Base-by-base conservation (phyloP, 768 basidiomycete genomes). In the Kwoniella sp. region DNA sequence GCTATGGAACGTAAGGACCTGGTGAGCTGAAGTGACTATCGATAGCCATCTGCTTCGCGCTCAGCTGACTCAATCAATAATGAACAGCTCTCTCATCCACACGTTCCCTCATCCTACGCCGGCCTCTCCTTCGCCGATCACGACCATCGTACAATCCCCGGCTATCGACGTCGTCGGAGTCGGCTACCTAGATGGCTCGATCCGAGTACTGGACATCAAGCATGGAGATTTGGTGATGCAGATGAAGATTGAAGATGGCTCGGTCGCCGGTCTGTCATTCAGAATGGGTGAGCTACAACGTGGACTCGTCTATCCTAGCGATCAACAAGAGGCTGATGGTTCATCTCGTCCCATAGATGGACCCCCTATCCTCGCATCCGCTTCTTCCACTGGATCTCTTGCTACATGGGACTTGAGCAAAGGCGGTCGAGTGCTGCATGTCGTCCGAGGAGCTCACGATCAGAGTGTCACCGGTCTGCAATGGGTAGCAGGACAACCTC, bases 131-230 rank as follows among this genome's bases (percentile, higher is more conserved):
- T 81, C 77, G 48, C 84, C 90, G 9, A 86, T 98, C 69, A 93
- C 92, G 1, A 83, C 89, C 1, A 75, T 97, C 41, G 87, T 87
- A 1, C 96, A 96, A 77, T 94, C 93, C 9, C 94, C 95, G 26
- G 96, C 94, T 15, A 89, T 98, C 58, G 96, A 99, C 73, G 92
- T 98, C 11, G 85, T 98, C 41, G 96, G 92, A n/a, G 84, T 99
- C 55, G 95, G 93, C 0, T 92, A 91, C 77, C 83, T 88, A 0
- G 91, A 90, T 0, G 96, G 96, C 45, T 88, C 90, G 72, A 87
- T 96, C 29, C 88, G 89, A 0, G 85, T 99, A 2, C 90, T 93
- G 74, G 96, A 99, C 76, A 85, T 97, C 55, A 87, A 93, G 34
- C 86, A 90, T 11, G 93, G 95, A 67, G 94, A 97, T 79, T 85